Evolutionary conservation across 1,139 yeast species (phyloP).

Genomic region (Candida sp.): DNA sequence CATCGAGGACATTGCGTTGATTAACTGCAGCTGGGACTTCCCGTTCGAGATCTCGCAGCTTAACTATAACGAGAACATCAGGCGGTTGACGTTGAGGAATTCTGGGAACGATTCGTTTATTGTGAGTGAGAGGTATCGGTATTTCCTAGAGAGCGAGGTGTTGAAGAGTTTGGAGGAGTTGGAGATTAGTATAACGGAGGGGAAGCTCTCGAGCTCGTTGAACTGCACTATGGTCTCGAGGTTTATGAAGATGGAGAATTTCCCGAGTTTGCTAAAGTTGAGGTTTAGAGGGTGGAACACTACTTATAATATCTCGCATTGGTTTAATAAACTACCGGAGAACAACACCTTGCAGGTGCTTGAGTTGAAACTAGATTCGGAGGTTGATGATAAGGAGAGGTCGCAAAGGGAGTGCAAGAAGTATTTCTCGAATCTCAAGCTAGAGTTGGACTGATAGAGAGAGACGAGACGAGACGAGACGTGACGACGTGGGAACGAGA

Average conservation of each 20-base stretch:
- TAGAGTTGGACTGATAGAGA: not conserved
- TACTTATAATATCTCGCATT: not conserved
- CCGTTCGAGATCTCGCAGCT: constrained; percentile 42
- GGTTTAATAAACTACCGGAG: not conserved
- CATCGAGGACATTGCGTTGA: constrained; percentile 21
- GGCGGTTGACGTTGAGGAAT: constrained; percentile 27
- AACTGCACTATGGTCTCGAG: not conserved
- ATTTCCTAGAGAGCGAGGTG: constrained; percentile 25
- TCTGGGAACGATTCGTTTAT: constrained; percentile 34
- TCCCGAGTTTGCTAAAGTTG: not conserved
- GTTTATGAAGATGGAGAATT: not conserved
- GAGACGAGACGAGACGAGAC: not conserved
- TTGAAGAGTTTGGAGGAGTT: constrained; percentile 23
- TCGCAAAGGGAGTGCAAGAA: not conserved
- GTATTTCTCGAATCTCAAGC: not conserved
- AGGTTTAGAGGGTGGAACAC: not conserved
- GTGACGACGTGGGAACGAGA: not conserved
- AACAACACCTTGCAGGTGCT: not conserved
- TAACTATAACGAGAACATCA: constrained; percentile 27
- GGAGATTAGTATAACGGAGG: not conserved
- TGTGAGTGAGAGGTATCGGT: constrained; percentile 40
- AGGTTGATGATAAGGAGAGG: not conserved
- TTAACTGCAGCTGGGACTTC: constrained; percentile 50
- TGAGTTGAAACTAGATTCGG: not conserved
- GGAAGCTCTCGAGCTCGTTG: not conserved